Percentiles rank a stretch among this genome's conserved stretches.
These are phyloP conservation scores for Talaromyces wortmannii DNA, from an alignment of 495 filamentous ascomycete genomes.

Conservation along the genomic window DNA sequence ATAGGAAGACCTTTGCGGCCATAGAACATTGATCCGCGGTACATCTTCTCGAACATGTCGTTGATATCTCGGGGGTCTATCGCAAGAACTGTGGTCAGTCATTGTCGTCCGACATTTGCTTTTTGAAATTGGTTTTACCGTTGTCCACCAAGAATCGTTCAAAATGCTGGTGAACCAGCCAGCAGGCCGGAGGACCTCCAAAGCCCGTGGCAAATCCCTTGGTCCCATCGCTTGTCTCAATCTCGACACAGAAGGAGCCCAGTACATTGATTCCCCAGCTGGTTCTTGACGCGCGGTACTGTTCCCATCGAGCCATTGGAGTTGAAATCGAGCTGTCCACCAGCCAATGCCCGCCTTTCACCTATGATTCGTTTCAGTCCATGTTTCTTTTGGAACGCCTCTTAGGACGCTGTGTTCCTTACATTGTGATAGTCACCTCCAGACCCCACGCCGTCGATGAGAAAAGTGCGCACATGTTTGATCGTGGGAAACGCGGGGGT, in stretches of 20 bases:
- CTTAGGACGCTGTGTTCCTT: constrained; percentile 5
- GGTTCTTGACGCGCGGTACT: constrained; percentile 79
- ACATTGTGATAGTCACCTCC: constrained; percentile 94
- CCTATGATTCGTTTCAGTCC: constrained; percentile 19
- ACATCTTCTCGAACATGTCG: constrained; percentile 91
- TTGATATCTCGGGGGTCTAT: constrained; percentile 81
- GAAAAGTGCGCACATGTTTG: constrained; percentile 71
- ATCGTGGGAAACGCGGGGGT: constrained; percentile 46
- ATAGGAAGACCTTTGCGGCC: constrained; percentile 85
- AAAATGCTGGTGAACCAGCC: constrained; percentile 87
- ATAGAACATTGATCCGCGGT: constrained; percentile 91
- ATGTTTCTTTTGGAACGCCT: background rate
- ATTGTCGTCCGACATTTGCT: background rate
- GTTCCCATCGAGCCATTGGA: constrained; percentile 80
- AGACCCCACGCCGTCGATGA: constrained; percentile 80
- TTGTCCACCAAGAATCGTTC: constrained; percentile 82
- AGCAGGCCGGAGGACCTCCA: constrained; percentile 87
- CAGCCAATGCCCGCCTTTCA: constrained; percentile 86
- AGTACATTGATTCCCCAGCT: constrained; percentile 95
- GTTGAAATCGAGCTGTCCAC: constrained; percentile 87
- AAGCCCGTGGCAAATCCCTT: constrained; percentile 92
- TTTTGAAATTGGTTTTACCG: constrained; percentile 25
- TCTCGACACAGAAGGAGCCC: constrained; percentile 89
- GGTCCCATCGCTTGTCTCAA: constrained; percentile 81
- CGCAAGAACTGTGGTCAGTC: background rate